phyloP scores from a whole-genome alignment of 2,329 filamentous ascomycete genomes.

The Biscogniauxia sp. region DNA sequence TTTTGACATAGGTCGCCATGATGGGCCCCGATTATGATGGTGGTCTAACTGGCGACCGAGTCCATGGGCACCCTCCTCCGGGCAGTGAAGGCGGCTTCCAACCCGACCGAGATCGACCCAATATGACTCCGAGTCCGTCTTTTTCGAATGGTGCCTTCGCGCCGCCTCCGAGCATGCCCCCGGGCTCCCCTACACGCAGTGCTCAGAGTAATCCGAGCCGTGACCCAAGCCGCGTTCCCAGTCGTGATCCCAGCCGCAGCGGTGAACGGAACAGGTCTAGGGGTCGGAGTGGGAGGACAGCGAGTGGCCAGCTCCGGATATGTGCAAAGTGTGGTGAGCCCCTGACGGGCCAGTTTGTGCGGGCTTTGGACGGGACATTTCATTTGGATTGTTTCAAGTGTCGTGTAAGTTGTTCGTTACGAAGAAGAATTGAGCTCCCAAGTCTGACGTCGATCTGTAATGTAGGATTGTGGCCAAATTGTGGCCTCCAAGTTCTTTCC shows the following conservation, averaged over 20 bases:
- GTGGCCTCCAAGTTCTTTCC: conserved; percentile 99
- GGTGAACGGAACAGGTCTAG: conserved; percentile 58
- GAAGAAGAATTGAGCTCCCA: neutral
- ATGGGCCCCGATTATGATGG: conserved; percentile 36
- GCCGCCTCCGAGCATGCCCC: conserved; percentile 29
- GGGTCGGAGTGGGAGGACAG: conserved; percentile 51
- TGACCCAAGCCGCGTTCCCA: conserved; percentile 35
- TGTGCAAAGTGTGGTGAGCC: conserved; percentile 88
- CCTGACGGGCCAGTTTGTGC: conserved; percentile 92
- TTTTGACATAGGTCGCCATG: conserved; percentile 28
- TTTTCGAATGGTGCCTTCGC: conserved; percentile 29
- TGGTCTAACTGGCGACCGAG: conserved; percentile 33
- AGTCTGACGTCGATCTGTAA: conserved; percentile 19
- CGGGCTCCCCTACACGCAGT: conserved; percentile 38
- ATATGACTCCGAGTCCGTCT: conserved; percentile 33
- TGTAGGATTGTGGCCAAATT: conserved; percentile 90
- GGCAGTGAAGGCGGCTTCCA: conserved; percentile 28
- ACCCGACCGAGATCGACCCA: conserved; percentile 32
- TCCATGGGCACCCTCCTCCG: conserved; percentile 30
- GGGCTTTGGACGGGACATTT: conserved; percentile 88
- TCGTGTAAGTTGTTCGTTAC: conserved; percentile 60
- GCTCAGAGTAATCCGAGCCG: conserved; percentile 44
- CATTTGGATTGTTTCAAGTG: conserved; percentile 98
- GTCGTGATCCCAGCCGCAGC: conserved; percentile 50
- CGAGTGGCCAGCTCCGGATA: conserved; percentile 60